Conservation (phyloP, 208 protist species). For the Trypanosoma scelopori region DNA sequence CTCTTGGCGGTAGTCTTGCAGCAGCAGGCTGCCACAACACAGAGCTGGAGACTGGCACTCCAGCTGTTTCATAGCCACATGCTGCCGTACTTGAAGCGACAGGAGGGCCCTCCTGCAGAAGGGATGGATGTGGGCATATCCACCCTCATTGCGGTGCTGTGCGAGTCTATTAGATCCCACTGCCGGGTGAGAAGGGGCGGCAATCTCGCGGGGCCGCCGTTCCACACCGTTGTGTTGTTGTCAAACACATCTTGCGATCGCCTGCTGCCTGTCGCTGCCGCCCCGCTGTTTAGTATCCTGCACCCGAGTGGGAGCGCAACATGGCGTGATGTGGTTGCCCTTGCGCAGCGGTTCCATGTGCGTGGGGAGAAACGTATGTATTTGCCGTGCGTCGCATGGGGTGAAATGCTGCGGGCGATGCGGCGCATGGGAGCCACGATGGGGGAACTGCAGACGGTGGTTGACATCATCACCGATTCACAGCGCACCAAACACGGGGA, state of each 20-base stretch:
- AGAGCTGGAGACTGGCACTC: conserved; percentile 9
- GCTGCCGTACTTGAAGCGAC: conserved; percentile 7
- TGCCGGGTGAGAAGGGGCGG: not conserved
- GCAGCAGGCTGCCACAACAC: conserved; percentile 3
- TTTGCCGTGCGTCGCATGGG: conserved; percentile 69
- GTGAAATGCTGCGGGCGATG: conserved; percentile 52
- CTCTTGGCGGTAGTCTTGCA: conserved; percentile 13
- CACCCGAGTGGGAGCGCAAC: conserved; percentile 14
- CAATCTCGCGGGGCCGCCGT: conserved; percentile 10
- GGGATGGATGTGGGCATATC: conserved; percentile 1
- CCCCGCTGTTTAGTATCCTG: conserved; percentile 28
- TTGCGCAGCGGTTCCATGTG: conserved; percentile 11
- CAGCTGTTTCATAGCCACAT: conserved; percentile 11
- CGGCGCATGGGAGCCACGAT: conserved; percentile 53
- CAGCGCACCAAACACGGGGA: conserved; percentile 41
- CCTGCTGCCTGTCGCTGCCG: conserved; percentile 24
- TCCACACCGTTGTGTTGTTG: conserved; percentile 14
- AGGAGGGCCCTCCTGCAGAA: not conserved
- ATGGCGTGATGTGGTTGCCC: conserved; percentile 17
- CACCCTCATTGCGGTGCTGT: conserved; percentile 18
- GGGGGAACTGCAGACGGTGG: conserved; percentile 37
- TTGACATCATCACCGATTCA: conserved; percentile 61
- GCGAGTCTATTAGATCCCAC: conserved; percentile 26
- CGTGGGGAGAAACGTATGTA: conserved; percentile 27
- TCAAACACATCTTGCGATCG: not conserved